These are phyloP conservation scores for Chlorokybus atmophyticus DNA, from an alignment of 139 green algal species.

Conservation along the genomic window DNA sequence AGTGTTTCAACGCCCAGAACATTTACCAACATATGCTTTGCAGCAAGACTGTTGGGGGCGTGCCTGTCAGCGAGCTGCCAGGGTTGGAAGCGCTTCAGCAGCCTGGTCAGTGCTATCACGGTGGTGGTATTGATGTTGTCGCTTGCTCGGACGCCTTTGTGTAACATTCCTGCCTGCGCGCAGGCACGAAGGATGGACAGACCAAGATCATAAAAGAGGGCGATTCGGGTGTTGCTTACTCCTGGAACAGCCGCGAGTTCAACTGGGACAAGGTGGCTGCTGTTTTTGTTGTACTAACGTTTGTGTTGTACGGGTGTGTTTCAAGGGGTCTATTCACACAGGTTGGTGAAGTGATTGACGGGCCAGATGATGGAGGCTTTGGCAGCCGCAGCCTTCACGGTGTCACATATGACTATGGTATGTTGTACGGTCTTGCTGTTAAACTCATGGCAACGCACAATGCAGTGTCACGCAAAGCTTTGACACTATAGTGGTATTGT, in stretches of 20 bases:
- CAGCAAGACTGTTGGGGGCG: constrained; percentile 22
- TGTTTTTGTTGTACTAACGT: too few species aligned
- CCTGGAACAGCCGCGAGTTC: constrained; percentile 45
- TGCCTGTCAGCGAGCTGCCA: constrained; percentile 19
- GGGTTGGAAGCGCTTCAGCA: constrained; percentile 17
- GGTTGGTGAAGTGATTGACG: constrained; percentile 71
- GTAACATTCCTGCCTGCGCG: constrained; percentile 4
- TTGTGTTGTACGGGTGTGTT: too few species aligned
- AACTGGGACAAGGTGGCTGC: constrained; percentile 73
- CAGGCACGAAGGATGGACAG: constrained; percentile 45
- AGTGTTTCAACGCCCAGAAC: constrained; percentile 5
- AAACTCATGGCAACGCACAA: not conserved
- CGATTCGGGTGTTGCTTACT: constrained; percentile 58
- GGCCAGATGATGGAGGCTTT: constrained; percentile 10
- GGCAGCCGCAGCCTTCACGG: constrained; percentile 7
- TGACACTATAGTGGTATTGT: constrained; percentile 5
- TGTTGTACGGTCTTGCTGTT: not conserved
- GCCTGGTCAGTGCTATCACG: constrained; percentile 5
- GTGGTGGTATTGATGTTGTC: constrained; percentile 1
- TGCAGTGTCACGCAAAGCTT: not conserved
- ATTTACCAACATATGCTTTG: constrained; percentile 13
- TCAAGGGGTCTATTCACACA: constrained; percentile 11
- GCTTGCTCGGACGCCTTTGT: not conserved
- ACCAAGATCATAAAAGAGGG: constrained; percentile 51
- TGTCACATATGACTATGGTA: constrained; percentile 23